Conservation (phyloP, 1,284 basidiomycete species). For the Abortiporus biennis region DNA sequence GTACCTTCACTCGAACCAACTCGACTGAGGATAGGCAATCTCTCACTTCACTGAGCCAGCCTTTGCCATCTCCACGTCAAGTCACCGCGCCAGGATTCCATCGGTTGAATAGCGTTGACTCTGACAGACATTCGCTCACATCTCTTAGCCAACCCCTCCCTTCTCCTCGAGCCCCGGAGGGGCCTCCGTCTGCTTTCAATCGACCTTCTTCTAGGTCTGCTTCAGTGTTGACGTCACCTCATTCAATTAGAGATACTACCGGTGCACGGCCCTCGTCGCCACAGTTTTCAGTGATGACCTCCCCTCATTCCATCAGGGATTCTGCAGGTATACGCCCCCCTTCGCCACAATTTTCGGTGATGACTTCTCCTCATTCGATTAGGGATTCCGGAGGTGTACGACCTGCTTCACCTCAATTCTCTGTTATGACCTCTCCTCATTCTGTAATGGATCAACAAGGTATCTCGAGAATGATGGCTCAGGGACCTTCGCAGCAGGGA, state of each 20-base stretch:
- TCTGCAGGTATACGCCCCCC: constrained; percentile 16
- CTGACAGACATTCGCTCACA: too few species aligned
- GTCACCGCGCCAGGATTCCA: too few species aligned
- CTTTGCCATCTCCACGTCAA: too few species aligned
- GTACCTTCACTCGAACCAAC: too few species aligned
- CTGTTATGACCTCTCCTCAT: background rate
- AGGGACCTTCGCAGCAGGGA: background rate
- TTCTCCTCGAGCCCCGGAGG: too few species aligned
- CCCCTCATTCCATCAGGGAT: constrained; percentile 7
- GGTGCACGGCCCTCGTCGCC: constrained; percentile 10
- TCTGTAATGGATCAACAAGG: background rate
- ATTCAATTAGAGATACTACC: background rate
- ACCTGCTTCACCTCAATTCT: constrained; percentile 1
- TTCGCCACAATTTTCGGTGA: constrained; percentile 31
- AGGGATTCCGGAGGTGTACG: constrained; percentile 1
- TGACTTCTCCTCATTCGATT: constrained; percentile 39
- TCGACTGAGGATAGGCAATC: too few species aligned
- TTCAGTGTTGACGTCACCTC: background rate
- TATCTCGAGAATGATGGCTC: background rate
- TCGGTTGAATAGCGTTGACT: too few species aligned
- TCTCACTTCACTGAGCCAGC: too few species aligned
- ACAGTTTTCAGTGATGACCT: constrained; percentile 5
- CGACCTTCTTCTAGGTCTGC: background rate
- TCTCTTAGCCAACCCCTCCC: too few species aligned
- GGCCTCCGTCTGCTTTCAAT: too few species aligned